A percentile compares a stretch with the other conserved stretches of the same genome.
Conservation (phyloP, 257 asterid species). For the Scutellaria minor region DNA sequence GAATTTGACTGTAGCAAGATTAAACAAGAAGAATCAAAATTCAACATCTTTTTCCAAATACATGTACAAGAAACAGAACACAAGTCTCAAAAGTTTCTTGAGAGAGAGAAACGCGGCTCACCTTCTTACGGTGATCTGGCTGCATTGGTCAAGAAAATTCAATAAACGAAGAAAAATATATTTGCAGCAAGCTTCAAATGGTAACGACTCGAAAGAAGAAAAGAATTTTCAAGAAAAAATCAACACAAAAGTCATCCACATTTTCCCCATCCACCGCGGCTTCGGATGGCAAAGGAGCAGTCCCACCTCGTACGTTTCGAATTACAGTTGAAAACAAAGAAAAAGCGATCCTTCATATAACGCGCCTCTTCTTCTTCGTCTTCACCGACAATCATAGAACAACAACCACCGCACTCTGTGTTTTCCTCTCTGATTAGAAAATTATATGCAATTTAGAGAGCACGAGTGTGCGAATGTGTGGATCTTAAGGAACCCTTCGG, state of each 20-base stretch:
- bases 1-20: background rate
- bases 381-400: constrained; percentile 54
- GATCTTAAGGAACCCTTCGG: constrained; percentile 55
- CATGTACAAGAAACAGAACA: constrained; percentile 5
- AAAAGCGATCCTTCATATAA: constrained; percentile 68
- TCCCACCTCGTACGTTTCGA: constrained; percentile 62
- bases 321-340: constrained; percentile 39
- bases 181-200: constrained; percentile 23
- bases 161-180: constrained; percentile 30
- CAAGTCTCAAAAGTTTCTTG: background rate
- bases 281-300: constrained; percentile 59
- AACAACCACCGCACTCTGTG: constrained; percentile 31
- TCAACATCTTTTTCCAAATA: background rate
- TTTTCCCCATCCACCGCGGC: constrained; percentile 78
- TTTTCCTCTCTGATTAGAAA: background rate
- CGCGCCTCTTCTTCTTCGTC: constrained; percentile 34
- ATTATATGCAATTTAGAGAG: constrained; percentile 11
- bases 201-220: constrained; percentile 21
- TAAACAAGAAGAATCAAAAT: constrained; percentile 24
- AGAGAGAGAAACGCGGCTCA: constrained; percentile 41
- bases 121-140: constrained; percentile 86
- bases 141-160: constrained; percentile 52
- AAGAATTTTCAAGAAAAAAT: constrained; percentile 20
- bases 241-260: constrained; percentile 63
- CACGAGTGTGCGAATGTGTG: constrained; percentile 41